Evolutionary conservation across 768 basidiomycete genomes (phyloP), one percentile per base, ranked within the genome.

Genomic region (Scleroderma citrinum): DNA sequence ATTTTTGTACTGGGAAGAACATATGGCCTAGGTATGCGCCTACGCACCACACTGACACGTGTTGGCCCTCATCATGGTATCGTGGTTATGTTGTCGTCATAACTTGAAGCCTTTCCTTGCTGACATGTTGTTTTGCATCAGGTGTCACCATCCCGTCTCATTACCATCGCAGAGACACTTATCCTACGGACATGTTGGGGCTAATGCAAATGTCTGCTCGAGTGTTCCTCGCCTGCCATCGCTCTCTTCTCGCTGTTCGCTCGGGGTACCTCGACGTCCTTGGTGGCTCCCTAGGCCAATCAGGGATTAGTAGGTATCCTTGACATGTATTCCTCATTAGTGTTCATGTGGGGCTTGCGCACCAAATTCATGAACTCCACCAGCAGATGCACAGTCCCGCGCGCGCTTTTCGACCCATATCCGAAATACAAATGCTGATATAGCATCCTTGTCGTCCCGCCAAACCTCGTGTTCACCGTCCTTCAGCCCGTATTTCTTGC

Each of bases 391-490:
- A 96, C 87, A 62, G 84, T 82, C 66, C 76, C 72, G 53, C 95
- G 68, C 23, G 92, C 93, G 21, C 78, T 75, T 91, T 92, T 97
- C 26, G 97, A 74, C 12, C 96, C 96, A 68, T 94, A 99, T 5
- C 94, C 96, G 48, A 98, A 76, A 69, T 97, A 96, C 48, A 94
- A 98, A 62, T n/a, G n/a, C n/a, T n/a, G n/a, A n/a, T n/a, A n/a
- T n/a, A n/a, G n/a, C n/a, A n/a, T n/a, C 98, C 95, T 81, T 45
- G 69, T 76, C 57, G 69, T 71, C n/a, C 85, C 88, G 3, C 80
- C 86, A 60, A 94, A 92, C 32, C 69, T 88, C 89, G 72, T 97
- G 95, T 47, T 96, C 94, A 40, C 93, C 95, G 4, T 87, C 85
- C 52, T 76, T 79, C 51, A 87, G 31, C 67, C 42, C 53, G 21